Evolutionary conservation across 805 yeast species (phyloP), one percentile per base, ranked within the genome.

Genomic region (Sungouiozyma ichnusensis): DNA sequence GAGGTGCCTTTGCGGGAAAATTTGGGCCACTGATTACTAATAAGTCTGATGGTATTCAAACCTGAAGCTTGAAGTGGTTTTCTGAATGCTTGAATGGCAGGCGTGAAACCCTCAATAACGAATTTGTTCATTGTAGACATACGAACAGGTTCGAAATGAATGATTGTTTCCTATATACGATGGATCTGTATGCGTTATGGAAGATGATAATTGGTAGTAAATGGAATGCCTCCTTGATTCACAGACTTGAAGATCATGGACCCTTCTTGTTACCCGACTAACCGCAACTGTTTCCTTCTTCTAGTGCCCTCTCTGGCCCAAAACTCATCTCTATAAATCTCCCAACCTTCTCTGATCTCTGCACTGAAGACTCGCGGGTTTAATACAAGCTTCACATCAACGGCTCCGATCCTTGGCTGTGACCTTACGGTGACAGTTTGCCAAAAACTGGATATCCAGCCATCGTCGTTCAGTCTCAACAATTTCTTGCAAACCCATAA

Each of bases 301-400:
- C 86, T 71, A 2, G 77, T 74, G 1, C 85, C 84, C 58, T 87
- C 95, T 51, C 81, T 72, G 17, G 79, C 76, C 97, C 97, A 92
- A 57, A 87, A 92, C 58, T 88, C 97, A 50, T 84, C 85, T 45
- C 98, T 65, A 54, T 88, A 90, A 34, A 86, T 62, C 55, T 90
- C 98, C 97, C 98, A 90, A 8, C 86, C 88, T 59, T 88, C 96
- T 48, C 96, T 72, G 5, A 83, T 76, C 38, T 83, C 88, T 0
- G 92, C 78, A 45, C 77, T 76, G 62, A 90, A 92, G 1, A 80
- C 79, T 39, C 95, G 68, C 3, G 97, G 83, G 44, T 81, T 81
- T 42, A 92, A 67, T 8, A 85, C 82, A 7, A 92, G 59, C 58
- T 87, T 88, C 11, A 88, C 86, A 49, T 84, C 86, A 19, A 75